These are phyloP conservation scores for Cucumis cinereus DNA, from an alignment of 306 rosid species.

Conservation along the genomic window DNA sequence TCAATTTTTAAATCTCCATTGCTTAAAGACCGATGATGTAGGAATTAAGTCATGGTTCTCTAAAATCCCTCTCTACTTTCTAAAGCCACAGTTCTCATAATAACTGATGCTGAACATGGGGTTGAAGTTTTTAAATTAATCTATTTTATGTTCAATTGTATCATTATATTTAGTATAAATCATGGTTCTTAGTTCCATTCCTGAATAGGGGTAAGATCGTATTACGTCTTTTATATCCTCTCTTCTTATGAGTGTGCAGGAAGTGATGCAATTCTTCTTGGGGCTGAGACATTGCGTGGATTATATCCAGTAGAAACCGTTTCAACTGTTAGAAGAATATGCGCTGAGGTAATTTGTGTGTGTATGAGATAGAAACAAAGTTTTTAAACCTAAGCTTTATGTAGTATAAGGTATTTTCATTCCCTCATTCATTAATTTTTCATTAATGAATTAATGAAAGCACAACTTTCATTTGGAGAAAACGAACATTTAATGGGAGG, in stretches of 20 bases:
- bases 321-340: slow-evolving; percentile 83
- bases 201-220: not conserved
- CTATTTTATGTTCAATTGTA: not conserved
- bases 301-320: slow-evolving; percentile 86
- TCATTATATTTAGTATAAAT: not conserved
- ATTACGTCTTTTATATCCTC: not conserved
- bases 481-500: not conserved
- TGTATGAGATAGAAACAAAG: not conserved
- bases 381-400: not conserved
- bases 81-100: not conserved
- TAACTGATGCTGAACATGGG: not conserved
- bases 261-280: slow-evolving; percentile 93
- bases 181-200: not conserved
- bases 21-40: not conserved
- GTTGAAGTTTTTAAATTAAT: not conserved
- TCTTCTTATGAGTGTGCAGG: slow-evolving; percentile 33
- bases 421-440: not conserved
- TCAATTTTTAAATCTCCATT: not conserved
- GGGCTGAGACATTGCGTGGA: slow-evolving; percentile 99
- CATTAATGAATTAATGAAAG: not conserved
- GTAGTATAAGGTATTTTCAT: not conserved
- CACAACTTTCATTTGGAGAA: not conserved
- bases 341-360: slow-evolving; percentile 61
- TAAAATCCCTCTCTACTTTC: not conserved
- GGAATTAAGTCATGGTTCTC: not conserved